phyloP scores from a whole-genome alignment of 768 basidiomycete species.

The Tylopilus sp. region DNA sequence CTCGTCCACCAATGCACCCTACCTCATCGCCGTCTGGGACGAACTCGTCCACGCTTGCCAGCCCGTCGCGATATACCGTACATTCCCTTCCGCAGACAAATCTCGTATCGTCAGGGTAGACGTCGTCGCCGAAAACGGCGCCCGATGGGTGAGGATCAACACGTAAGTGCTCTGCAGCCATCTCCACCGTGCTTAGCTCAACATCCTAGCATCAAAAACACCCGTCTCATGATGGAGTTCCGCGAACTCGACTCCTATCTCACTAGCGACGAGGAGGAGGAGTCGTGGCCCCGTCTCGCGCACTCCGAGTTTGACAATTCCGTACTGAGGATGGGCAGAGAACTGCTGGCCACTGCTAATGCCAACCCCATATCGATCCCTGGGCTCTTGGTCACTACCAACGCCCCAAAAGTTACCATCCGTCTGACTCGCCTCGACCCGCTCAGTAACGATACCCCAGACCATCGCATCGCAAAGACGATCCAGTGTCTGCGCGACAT shows the following conservation, averaged over 20 bases:
- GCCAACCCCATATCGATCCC: slow-evolving; percentile 44
- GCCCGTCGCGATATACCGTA: slow-evolving; percentile 61
- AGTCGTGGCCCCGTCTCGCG: slow-evolving; percentile 41
- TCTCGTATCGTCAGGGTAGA: slow-evolving; percentile 62
- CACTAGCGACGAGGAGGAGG: slow-evolving; percentile 46
- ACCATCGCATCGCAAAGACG: slow-evolving; percentile 60
- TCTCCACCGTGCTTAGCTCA: neutral
- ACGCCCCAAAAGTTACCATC: slow-evolving; percentile 49
- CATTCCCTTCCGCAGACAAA: slow-evolving; percentile 30
- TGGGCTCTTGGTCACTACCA: slow-evolving; percentile 4
- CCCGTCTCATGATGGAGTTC: slow-evolving; percentile 75
- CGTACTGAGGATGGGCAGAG: slow-evolving; percentile 64
- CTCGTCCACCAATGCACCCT: slow-evolving; percentile 68
- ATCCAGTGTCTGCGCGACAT: slow-evolving; percentile 52
- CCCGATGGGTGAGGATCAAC: slow-evolving; percentile 80
- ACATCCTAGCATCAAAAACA: slow-evolving; percentile 67
- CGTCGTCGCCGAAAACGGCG: slow-evolving; percentile 71
- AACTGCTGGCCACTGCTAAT: slow-evolving; percentile 61
- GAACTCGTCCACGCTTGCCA: slow-evolving; percentile 61
- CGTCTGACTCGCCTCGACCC: slow-evolving; percentile 70
- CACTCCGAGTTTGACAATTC: slow-evolving; percentile 68
- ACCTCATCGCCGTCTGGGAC: slow-evolving; percentile 79
- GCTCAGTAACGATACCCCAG: slow-evolving; percentile 29
- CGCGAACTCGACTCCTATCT: slow-evolving; percentile 81
- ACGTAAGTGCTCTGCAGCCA: slow-evolving; percentile 54